Evolutionary conservation across 192 early-diverging fungal species (phyloP), one percentile per base, ranked within the genome.

Genomic region (Lunasporangiospora selenospora): DNA sequence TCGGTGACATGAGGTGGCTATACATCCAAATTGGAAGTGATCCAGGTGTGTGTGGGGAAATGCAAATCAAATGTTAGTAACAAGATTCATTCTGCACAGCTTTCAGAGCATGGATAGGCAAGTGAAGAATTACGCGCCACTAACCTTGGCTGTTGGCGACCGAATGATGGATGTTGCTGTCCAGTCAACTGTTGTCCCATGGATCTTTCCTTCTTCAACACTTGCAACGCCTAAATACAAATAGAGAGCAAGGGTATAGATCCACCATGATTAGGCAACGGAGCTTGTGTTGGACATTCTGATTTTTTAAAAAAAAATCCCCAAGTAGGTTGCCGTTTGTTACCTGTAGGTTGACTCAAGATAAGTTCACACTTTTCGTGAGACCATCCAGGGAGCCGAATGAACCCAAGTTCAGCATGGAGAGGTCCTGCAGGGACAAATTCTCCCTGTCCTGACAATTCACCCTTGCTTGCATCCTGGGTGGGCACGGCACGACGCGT

Each of bases 291-390:
- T n/a, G n/a, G n/a, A n/a, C n/a, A n/a, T n/a, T n/a, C n/a, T n/a
- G n/a, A n/a, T n/a, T n/a, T n/a, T n/a, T n/a, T n/a, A n/a, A n/a
- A n/a, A n/a, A n/a, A n/a, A n/a, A n/a, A n/a, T n/a, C n/a, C n/a
- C n/a, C n/a, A n/a, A n/a, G n/a, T n/a, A n/a, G n/a, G n/a, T n/a
- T n/a, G n/a, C n/a, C n/a, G n/a, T n/a, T n/a, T n/a, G n/a, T 1
- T 53, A 67, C 66, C 66, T 61, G 66, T 61, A 11, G 66, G 66
- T 16, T 49, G 66, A 37, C 66, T 61, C 18, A 69, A 38, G 15
- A 61, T 55, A 11, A 69, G 66, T 41, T 69, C 66, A 34, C 52
- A 69, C 37, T 31, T 47, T 5, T 42, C 51, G 11, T 41, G 33
- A 0, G 66, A 69, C 66, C 66, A 61, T 15, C 39, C 39, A 41